phyloP scores from a whole-genome alignment of 768 basidiomycete genomes.

The Mycena kentingensis region DNA sequence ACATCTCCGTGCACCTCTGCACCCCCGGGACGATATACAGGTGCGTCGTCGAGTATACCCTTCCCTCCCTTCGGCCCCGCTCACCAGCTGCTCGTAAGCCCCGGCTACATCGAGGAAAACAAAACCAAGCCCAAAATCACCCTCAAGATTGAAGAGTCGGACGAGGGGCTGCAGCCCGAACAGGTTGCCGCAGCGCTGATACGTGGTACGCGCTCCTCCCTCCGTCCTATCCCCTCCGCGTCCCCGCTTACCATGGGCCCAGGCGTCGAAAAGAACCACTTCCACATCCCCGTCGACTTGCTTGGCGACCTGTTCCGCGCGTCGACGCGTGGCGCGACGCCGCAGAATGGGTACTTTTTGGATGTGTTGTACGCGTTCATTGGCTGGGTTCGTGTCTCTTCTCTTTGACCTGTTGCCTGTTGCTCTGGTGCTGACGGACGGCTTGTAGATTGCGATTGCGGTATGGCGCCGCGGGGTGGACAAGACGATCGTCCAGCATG shows the following conservation, averaged over 20 bases:
- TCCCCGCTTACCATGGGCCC: conserved; percentile 1
- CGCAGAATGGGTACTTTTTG: conserved; percentile 52
- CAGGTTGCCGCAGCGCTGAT: conserved; percentile 52
- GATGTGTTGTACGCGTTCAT: conserved; percentile 48
- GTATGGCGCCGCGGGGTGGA: conserved; percentile 44
- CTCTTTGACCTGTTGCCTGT: background rate
- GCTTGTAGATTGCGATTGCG: conserved; percentile 38
- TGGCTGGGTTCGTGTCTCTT: conserved; percentile 39
- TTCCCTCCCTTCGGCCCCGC: no score
- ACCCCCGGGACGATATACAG: conserved; percentile 70
- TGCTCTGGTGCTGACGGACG: conserved; percentile 6
- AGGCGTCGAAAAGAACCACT: conserved; percentile 63
- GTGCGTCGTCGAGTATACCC: no score
- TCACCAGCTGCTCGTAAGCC: no score
- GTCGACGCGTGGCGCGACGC: conserved; percentile 55
- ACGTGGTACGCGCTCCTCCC: conserved; percentile 38
- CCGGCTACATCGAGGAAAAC: conserved; percentile 66
- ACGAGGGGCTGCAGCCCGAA: conserved; percentile 56
- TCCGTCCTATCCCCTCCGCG: background rate
- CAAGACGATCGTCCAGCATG: conserved; percentile 33
- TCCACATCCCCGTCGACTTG: conserved; percentile 65
- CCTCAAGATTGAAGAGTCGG: conserved; percentile 67
- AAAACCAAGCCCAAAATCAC: conserved; percentile 66
- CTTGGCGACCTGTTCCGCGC: conserved; percentile 60
- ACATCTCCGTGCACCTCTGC: conserved; percentile 65